Percentiles rank a stretch among this genome's conserved stretches.
These are phyloP conservation scores for Eucalyptus guilfoylei DNA, from an alignment of 345 rosid species.

Conservation along the genomic window DNA sequence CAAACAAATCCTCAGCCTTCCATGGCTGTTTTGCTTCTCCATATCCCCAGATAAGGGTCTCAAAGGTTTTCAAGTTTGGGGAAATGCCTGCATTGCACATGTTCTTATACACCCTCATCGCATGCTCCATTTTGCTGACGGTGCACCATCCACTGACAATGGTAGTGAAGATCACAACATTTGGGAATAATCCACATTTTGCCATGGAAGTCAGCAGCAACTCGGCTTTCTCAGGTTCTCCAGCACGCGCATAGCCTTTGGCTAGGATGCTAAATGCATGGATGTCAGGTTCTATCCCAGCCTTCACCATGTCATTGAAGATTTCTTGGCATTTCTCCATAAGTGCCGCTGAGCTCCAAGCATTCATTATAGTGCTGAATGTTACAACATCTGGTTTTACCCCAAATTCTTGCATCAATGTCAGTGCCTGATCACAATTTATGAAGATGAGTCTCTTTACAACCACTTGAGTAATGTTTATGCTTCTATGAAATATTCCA, in stretches of 20 bases:
- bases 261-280: constrained; percentile 79
- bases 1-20: constrained; percentile 70
- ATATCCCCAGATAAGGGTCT: constrained; percentile 85
- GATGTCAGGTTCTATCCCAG: constrained; percentile 63
- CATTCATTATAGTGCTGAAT: constrained; percentile 88
- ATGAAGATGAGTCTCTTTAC: not conserved
- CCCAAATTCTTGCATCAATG: constrained; percentile 62
- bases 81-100: constrained; percentile 45
- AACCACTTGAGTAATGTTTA: not conserved
- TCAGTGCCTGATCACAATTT: constrained; percentile 27
- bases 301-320: constrained; percentile 62
- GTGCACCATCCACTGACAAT: constrained; percentile 83
- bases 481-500: not conserved
- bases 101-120: constrained; percentile 37
- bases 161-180: constrained; percentile 82
- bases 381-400: constrained; percentile 78
- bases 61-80: constrained; percentile 73
- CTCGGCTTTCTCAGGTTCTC: constrained; percentile 69
- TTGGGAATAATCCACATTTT: constrained; percentile 42
- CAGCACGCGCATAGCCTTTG: constrained; percentile 69
- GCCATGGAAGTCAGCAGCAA: constrained; percentile 44
- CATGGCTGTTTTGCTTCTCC: constrained; percentile 82
- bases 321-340: constrained; percentile 85
- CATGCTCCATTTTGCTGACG: constrained; percentile 61
- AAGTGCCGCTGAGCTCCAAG: constrained; percentile 78